A percentile compares a stretch with the other conserved stretches of the same genome.
phyloP scores from a whole-genome alignment of 2,329 filamentous ascomycete genomes.

The Scleromitrula shiraiana region DNA sequence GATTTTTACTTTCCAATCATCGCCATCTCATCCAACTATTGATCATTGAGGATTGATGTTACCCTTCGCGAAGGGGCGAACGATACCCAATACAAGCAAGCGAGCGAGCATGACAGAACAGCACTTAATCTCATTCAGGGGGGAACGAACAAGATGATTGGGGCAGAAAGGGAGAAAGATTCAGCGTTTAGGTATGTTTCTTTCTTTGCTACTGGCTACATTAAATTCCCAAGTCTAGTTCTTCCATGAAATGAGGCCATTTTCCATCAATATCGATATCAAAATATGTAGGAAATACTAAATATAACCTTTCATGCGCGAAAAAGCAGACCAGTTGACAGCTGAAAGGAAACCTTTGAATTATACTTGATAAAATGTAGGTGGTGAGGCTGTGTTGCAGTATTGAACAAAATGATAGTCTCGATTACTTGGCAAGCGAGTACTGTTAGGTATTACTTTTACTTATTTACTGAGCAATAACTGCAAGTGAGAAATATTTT shows the following conservation, averaged over 20 bases:
- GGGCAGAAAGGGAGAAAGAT: too few species aligned
- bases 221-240: background rate
- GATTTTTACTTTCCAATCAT: too few species aligned
- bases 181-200: too few species aligned
- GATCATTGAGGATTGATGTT: too few species aligned
- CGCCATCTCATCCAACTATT: too few species aligned
- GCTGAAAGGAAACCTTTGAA: constrained; percentile 1
- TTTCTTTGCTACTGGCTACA: too few species aligned
- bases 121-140: too few species aligned
- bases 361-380: background rate
- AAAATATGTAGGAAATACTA: background rate
- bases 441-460: background rate
- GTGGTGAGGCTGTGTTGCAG: constrained; percentile 8
- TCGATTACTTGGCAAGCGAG: background rate
- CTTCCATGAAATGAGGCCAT: background rate
- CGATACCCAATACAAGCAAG: too few species aligned
- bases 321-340: background rate
- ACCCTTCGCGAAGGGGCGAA: too few species aligned
- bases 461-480: background rate
- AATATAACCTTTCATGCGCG: constrained; percentile 3
- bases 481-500: background rate
- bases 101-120: too few species aligned
- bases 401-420: constrained; percentile 4
- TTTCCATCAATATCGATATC: background rate
- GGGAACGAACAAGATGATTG: too few species aligned